Conservation (phyloP, 768 basidiomycete genomes). For the Tremella mesenterica region DNA sequence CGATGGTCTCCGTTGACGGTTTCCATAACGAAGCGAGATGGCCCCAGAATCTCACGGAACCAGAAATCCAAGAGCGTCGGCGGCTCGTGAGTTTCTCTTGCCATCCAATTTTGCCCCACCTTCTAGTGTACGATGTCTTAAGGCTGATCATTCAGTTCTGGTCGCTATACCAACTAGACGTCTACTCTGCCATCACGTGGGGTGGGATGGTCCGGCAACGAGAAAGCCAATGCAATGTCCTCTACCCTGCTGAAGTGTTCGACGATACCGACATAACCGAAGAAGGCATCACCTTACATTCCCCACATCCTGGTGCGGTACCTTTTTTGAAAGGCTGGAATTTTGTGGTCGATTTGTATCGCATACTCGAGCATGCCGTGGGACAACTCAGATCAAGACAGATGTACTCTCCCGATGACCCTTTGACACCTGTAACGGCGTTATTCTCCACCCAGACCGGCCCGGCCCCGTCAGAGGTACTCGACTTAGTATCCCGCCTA, state of each 20-base stretch:
- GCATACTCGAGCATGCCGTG: slow-evolving; percentile 34
- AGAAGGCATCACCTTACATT: background rate
- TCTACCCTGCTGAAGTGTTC: slow-evolving; percentile 33
- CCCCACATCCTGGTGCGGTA: background rate
- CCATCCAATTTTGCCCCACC: background rate
- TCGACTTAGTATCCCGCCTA: slow-evolving; percentile 14
- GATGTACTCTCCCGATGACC: background rate
- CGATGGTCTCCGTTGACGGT: slow-evolving; percentile 21
- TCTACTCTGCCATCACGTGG: slow-evolving; percentile 31
- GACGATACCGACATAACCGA: slow-evolving; percentile 26
- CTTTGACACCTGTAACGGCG: slow-evolving; percentile 4
- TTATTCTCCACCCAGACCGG: slow-evolving; percentile 4
- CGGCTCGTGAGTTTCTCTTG: slow-evolving; percentile 24
- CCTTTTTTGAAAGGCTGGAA: slow-evolving; percentile 36
- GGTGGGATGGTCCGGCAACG: slow-evolving; percentile 26
- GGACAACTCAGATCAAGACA: slow-evolving; percentile 3
- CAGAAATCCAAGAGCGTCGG: slow-evolving; percentile 29
- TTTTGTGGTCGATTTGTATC: slow-evolving; percentile 31
- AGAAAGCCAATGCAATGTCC: slow-evolving; percentile 28
- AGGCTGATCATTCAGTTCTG: slow-evolving; percentile 25
- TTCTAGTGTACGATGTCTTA: background rate
- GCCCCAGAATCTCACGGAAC: slow-evolving; percentile 19
- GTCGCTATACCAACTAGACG: slow-evolving; percentile 27
- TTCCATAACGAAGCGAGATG: slow-evolving; percentile 32
- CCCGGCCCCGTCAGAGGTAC: slow-evolving; percentile 9